phyloP scores from a whole-genome alignment of 2,329 filamentous ascomycete species.

The Sarocladium oryzae region DNA sequence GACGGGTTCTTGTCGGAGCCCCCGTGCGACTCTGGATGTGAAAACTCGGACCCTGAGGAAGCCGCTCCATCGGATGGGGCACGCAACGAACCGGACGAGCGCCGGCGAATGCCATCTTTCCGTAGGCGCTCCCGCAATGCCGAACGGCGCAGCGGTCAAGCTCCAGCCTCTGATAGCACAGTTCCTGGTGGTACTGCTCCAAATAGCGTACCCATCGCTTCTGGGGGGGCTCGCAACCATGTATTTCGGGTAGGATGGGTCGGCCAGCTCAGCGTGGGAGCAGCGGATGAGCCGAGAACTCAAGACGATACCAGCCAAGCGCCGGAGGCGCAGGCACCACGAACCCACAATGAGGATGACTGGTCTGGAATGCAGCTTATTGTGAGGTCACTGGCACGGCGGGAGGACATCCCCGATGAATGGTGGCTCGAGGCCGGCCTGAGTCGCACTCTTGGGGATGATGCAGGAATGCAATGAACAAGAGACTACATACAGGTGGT shows the following conservation, averaged over 20 bases:
- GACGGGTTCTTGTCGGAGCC: constrained; percentile 28
- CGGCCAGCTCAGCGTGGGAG: constrained; percentile 19
- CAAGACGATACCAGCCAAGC: constrained; percentile 14
- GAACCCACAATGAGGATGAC: constrained; percentile 29
- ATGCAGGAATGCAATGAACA: constrained; percentile 6
- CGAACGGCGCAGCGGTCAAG: neutral
- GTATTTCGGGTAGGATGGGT: constrained; percentile 18
- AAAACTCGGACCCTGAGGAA: constrained; percentile 49
- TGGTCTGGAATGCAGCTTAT: constrained; percentile 63
- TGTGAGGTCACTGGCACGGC: constrained; percentile 59
- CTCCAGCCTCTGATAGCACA: neutral
- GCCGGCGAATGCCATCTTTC: neutral
- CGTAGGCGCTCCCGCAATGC: neutral
- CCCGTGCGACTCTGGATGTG: constrained; percentile 45
- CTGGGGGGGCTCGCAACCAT: neutral
- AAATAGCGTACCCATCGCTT: neutral
- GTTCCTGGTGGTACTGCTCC: neutral
- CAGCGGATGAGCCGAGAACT: constrained; percentile 18
- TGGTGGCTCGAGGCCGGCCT: constrained; percentile 72
- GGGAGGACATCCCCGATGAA: constrained; percentile 73
- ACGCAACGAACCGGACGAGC: neutral
- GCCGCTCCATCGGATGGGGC: constrained; percentile 26
- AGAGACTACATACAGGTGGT: neutral
- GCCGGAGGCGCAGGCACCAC: constrained; percentile 14
- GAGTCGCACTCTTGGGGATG: constrained; percentile 43